Conservation (phyloP, 192 early-diverging fungal genomes). For the Mortierella antarctica region DNA sequence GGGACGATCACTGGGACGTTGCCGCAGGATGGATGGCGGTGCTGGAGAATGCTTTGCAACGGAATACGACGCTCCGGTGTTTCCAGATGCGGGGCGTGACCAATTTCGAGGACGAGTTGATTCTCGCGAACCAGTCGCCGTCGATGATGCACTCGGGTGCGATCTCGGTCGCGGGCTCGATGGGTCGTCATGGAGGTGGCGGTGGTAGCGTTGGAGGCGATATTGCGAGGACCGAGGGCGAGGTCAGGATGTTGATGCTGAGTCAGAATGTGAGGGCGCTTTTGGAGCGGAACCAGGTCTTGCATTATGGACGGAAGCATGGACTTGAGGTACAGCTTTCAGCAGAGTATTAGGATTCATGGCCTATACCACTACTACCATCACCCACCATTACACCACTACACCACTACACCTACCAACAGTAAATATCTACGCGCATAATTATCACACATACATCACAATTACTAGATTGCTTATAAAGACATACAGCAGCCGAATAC, state of each 20-base stretch:
- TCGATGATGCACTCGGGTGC: background rate
- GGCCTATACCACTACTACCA: no score
- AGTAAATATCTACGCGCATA: no score
- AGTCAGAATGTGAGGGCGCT: conserved; percentile 18
- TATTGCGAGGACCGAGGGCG: conserved; percentile 6
- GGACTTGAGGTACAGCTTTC: conserved; percentile 22
- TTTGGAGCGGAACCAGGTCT: conserved; percentile 38
- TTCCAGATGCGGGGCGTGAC: conserved; percentile 42
- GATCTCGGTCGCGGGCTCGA: background rate
- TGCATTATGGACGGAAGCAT: conserved; percentile 40
- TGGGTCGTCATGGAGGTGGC: conserved; percentile 10
- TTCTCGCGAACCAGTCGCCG: background rate
- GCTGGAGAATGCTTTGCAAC: conserved; percentile 14
- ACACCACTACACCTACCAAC: no score
- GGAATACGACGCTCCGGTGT: conserved; percentile 14
- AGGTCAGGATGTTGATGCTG: conserved; percentile 22
- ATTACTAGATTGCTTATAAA: no score
- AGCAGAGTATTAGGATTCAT: background rate
- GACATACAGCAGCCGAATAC: no score
- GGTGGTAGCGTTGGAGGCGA: background rate
- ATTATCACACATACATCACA: no score
- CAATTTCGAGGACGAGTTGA: conserved; percentile 41
- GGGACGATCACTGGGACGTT: conserved; percentile 8
- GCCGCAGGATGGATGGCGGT: conserved; percentile 33
- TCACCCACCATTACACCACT: no score